Base-by-base conservation (phyloP, 2,329 filamentous ascomycete species). In the Colletotrichum acutatum region DNA sequence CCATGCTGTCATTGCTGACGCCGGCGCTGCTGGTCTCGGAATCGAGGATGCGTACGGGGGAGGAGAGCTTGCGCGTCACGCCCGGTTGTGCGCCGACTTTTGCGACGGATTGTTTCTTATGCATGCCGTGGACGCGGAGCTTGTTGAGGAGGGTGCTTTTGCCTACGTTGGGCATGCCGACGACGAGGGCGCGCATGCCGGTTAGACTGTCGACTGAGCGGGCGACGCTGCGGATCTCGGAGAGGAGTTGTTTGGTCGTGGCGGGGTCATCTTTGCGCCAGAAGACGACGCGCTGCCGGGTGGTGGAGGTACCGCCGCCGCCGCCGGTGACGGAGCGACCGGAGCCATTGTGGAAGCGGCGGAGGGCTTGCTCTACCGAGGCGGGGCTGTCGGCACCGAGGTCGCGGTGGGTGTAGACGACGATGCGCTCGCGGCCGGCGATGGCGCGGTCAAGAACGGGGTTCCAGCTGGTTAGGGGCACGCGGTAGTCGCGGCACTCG, bases 81-180 rank as follows among this genome's bases (percentile, higher is more conserved):
- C 97, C 97, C 2, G 97, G 95, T 78, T 98, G 92, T 12, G 93
- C 91, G 11, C 97, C 97, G 1, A 95, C 98, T 74, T 86, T 88
- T 49, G 95, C 94, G 1, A 91, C 95, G 80, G 96, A 97, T 32
- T 81, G 75, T 19, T 80, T 79, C 42, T 77, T 78, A 24, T 87
- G 75, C 76, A 94, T 88, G 53, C 95, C 94, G 22, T 88, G 86
- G 53, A 87, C 89, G 24, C 97, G 92, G 61, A 98, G 88, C 19
- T 92, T 90, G 82, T 99, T 99, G 54, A 99, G 90, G n/a, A 99
- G 87, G 1, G 95, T 95, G 59, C 94, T 97, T 84, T 99, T 99
- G 46, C 97, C 97, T 0, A 98, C 94, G 80, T 99, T 99, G 46
- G 97, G 97, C 95, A 99, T 98, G 68, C 97, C 97, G 16, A 98